These are phyloP conservation scores for Alternaria brassicicola DNA, from an alignment of 2,329 filamentous ascomycete genomes.

Conservation along the genomic window DNA sequence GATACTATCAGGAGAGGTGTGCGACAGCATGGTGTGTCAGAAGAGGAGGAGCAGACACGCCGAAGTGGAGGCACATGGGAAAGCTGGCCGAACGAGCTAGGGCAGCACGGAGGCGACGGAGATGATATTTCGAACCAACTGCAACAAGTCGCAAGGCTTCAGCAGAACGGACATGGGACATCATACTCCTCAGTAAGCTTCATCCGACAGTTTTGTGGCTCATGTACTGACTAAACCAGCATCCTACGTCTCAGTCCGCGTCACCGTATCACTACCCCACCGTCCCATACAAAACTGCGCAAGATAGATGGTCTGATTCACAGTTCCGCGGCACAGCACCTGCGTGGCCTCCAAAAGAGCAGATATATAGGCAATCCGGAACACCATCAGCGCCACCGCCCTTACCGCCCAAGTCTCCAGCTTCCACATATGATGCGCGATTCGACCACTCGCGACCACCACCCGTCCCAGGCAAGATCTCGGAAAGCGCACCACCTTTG, in stretches of 20 bases:
- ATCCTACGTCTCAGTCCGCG: conserved; percentile 32
- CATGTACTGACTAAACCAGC: conserved; percentile 28
- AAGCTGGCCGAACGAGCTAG: conserved; percentile 56
- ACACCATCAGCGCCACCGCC: conserved; percentile 32
- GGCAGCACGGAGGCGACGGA: conserved; percentile 37
- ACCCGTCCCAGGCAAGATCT: conserved; percentile 39
- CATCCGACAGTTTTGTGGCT: neutral
- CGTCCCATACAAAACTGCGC: conserved; percentile 50
- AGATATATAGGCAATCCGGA: conserved; percentile 34
- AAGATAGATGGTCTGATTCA: conserved; percentile 43
- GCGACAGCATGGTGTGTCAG: conserved; percentile 62
- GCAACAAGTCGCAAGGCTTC: conserved; percentile 55
- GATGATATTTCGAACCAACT: conserved; percentile 61
- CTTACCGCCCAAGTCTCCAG: conserved; percentile 38
- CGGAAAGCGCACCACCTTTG: conserved; percentile 35
- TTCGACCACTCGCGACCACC: conserved; percentile 28
- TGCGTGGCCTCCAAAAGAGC: conserved; percentile 47
- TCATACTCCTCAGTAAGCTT: conserved; percentile 34
- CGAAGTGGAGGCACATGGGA: conserved; percentile 61
- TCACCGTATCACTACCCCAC: conserved; percentile 53
- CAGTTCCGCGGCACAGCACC: conserved; percentile 38
- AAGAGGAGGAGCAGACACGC: conserved; percentile 63
- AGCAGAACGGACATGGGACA: conserved; percentile 32
- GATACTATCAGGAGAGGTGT: conserved; percentile 55
- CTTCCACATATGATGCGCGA: conserved; percentile 20